These are phyloP conservation scores for Juglanconis sp. DNA, from an alignment of 2,329 filamentous ascomycete genomes.

Conservation along the genomic window DNA sequence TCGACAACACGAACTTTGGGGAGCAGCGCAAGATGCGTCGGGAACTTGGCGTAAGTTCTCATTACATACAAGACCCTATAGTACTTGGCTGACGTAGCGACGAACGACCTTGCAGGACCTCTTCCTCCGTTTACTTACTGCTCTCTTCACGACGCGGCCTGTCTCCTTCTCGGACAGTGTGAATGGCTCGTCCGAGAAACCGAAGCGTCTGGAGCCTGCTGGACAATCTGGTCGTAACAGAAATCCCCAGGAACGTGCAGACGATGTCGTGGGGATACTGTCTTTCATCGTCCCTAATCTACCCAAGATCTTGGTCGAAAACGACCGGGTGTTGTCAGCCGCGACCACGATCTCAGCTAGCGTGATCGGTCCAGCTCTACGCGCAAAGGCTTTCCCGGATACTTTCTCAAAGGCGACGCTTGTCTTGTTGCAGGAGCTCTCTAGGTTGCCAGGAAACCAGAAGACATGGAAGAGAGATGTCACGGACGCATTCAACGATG, in stretches of 20 bases:
- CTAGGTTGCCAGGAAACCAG: slow-evolving; percentile 73
- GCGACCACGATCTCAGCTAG: slow-evolving; percentile 79
- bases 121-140: slow-evolving; percentile 81
- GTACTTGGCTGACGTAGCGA: slow-evolving; percentile 25
- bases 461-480: slow-evolving; percentile 94
- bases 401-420: slow-evolving; percentile 73
- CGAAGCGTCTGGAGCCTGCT: slow-evolving; percentile 34
- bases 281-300: slow-evolving; percentile 76
- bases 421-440: slow-evolving; percentile 71
- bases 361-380: slow-evolving; percentile 76
- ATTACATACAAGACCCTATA: not conserved
- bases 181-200: slow-evolving; percentile 35
- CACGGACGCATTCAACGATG: slow-evolving; percentile 85
- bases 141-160: slow-evolving; percentile 89
- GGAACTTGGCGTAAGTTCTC: slow-evolving; percentile 71
- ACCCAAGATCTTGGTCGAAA: slow-evolving; percentile 77
- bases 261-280: slow-evolving; percentile 78
- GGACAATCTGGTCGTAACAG: slow-evolving; percentile 29
- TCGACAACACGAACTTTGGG: slow-evolving; percentile 96
- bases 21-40: slow-evolving; percentile 89
- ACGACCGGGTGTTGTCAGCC: slow-evolving; percentile 76
- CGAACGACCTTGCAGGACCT: slow-evolving; percentile 62
- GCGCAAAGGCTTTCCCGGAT: slow-evolving; percentile 81
- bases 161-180: slow-evolving; percentile 63
- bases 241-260: slow-evolving; percentile 49